phyloP scores from a whole-genome alignment of 2,329 filamentous ascomycete genomes.

The Parastagonospora nodorum region DNA sequence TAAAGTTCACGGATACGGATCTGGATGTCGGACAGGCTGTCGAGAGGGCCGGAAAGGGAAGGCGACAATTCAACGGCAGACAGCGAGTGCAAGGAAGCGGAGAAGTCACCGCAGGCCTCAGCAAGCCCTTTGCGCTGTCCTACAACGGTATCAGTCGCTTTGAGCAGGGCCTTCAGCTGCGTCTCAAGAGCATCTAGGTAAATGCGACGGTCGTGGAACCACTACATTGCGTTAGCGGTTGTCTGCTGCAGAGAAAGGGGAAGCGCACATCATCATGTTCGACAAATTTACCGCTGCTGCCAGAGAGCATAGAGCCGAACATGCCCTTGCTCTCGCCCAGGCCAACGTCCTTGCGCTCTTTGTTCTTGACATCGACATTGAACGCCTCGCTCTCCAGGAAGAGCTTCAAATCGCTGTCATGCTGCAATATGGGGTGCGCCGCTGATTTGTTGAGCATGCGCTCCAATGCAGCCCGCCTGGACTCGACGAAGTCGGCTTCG shows the following conservation, averaged over 20 bases:
- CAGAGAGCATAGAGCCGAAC: slow-evolving; percentile 80
- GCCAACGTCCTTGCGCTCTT: slow-evolving; percentile 86
- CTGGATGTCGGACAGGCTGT: slow-evolving; percentile 90
- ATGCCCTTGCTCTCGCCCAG: slow-evolving; percentile 91
- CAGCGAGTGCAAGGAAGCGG: slow-evolving; percentile 86
- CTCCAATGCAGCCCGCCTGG: slow-evolving; percentile 85
- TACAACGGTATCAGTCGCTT: slow-evolving; percentile 92
- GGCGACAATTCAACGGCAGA: slow-evolving; percentile 92
- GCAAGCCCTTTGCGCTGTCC: slow-evolving; percentile 89
- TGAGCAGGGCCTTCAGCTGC: slow-evolving; percentile 86
- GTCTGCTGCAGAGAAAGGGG: neutral
- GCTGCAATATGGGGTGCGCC: slow-evolving; percentile 84
- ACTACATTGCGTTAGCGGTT: slow-evolving; percentile 57
- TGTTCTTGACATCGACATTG: slow-evolving; percentile 96
- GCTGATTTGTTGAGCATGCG: slow-evolving; percentile 98
- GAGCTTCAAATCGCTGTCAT: slow-evolving; percentile 91
- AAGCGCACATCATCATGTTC: slow-evolving; percentile 89
- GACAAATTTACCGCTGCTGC: slow-evolving; percentile 81
- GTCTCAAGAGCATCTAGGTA: slow-evolving; percentile 94
- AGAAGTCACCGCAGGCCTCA: slow-evolving; percentile 92
- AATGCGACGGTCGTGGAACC: slow-evolving; percentile 96
- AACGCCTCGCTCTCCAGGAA: slow-evolving; percentile 97
- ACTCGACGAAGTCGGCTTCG: slow-evolving; percentile 95
- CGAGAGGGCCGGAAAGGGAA: slow-evolving; percentile 83
- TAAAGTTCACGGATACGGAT: slow-evolving; percentile 94